A percentile compares a stretch with the other conserved stretches of the same genome.
Evolutionary conservation across 371 early-diverging fungal genomes (phyloP).

Genomic region (Syncephalastrum sp.): DNA sequence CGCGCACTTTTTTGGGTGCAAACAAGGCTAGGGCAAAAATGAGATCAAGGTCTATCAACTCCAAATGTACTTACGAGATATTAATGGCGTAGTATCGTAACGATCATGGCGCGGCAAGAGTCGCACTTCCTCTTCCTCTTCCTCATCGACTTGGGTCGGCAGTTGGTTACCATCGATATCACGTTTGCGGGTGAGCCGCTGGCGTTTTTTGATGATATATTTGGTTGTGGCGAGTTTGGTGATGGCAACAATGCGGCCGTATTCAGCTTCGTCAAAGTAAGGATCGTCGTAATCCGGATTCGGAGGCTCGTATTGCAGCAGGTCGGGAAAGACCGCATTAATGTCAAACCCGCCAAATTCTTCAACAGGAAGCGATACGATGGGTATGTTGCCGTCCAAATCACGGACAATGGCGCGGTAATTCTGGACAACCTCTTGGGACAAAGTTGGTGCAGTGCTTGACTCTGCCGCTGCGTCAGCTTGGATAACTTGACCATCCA

Average conservation of each 20-base stretch:
- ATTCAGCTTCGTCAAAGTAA: slow-evolving; percentile 45
- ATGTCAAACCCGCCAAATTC: slow-evolving; percentile 28
- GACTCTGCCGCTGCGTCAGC: neutral
- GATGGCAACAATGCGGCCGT: slow-evolving; percentile 37
- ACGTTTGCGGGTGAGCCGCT: slow-evolving; percentile 41
- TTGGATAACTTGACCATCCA: neutral
- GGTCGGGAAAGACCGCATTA: slow-evolving; percentile 42
- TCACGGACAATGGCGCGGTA: slow-evolving; percentile 13
- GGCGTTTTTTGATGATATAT: slow-evolving; percentile 37
- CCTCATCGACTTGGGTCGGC: slow-evolving; percentile 23
- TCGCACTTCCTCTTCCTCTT: slow-evolving; percentile 35
- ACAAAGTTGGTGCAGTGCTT: neutral
- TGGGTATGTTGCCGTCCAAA: slow-evolving; percentile 15
- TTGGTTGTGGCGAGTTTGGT: slow-evolving; percentile 42
- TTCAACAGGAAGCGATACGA: slow-evolving; percentile 17
- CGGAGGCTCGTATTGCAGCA: slow-evolving; percentile 49
- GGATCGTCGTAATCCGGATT: slow-evolving; percentile 47
- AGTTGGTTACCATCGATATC: slow-evolving; percentile 33
- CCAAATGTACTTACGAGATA: slow-evolving; percentile 24
- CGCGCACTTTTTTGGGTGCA: slow-evolving; percentile 51
- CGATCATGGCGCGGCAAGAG: slow-evolving; percentile 29
- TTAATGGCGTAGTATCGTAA: slow-evolving; percentile 20
- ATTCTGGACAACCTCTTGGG: slow-evolving; percentile 10
- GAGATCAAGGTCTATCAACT: neutral
- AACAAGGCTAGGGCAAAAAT: slow-evolving; percentile 31